A percentile compares a stretch with the other conserved stretches of the same genome.
These are phyloP conservation scores for Saccharomycopsis crataegensis DNA, from an alignment of 1,139 yeast species.

Conservation along the genomic window DNA sequence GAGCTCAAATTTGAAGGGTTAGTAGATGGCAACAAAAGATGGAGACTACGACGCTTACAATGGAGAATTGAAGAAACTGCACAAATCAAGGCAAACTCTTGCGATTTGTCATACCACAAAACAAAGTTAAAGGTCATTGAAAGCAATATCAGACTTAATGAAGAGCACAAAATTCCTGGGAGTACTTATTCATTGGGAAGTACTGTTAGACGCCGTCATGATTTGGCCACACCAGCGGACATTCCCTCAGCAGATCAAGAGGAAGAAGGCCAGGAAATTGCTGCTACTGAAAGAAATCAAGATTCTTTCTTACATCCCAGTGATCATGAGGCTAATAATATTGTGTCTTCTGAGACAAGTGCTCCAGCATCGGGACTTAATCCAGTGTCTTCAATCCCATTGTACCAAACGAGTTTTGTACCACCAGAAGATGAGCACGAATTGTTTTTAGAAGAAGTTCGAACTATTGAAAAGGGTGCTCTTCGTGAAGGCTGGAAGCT, in stretches of 20 bases:
- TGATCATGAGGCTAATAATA: conserved; percentile 10
- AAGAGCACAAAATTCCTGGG: conserved; percentile 8
- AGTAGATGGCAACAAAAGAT: conserved; percentile 48
- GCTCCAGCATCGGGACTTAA: background rate
- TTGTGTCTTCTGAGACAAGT: background rate
- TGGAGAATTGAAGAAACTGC: conserved; percentile 90
- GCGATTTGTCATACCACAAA: conserved; percentile 41
- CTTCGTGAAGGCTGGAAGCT: conserved; percentile 91
- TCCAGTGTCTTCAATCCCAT: background rate
- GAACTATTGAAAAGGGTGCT: conserved; percentile 72
- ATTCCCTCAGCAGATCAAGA: background rate
- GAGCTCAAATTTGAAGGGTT: conserved; percentile 80
- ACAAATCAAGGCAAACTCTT: conserved; percentile 51
- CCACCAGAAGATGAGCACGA: conserved; percentile 25
- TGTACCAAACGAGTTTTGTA: background rate
- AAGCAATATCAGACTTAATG: conserved; percentile 30
- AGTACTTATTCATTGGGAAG: conserved; percentile 3
- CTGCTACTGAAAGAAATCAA: background rate
- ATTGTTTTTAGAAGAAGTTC: conserved; percentile 60
- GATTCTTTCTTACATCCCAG: conserved; percentile 11
- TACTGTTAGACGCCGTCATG: background rate
- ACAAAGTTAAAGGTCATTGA: conserved; percentile 41
- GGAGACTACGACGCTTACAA: conserved; percentile 85
- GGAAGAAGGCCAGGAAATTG: conserved; percentile 5
- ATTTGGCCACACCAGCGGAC: background rate